These are phyloP conservation scores for Psidium friedrichsthalianum DNA, from an alignment of 345 rosid genomes.

Conservation along the genomic window DNA sequence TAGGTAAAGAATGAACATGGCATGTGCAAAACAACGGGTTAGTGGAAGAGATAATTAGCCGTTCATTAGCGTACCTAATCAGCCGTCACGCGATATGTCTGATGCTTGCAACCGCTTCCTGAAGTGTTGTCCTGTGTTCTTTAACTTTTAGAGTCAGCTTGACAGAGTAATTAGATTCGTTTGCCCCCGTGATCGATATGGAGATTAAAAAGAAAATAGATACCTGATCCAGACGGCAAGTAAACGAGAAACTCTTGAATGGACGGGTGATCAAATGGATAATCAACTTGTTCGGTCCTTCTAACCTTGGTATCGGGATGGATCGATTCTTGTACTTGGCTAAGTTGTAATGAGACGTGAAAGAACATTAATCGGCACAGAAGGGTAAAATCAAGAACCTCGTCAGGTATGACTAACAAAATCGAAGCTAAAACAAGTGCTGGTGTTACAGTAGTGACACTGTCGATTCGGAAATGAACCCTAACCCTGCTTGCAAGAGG, in stretches of 20 bases:
- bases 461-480: neutral
- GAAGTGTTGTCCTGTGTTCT: neutral
- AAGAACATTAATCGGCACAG: neutral
- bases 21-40: neutral
- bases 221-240: neutral
- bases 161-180: neutral
- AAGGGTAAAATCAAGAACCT: neutral
- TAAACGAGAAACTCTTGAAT: neutral
- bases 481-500: neutral
- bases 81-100: neutral
- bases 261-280: neutral
- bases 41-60: neutral
- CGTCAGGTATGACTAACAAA: neutral
- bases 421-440: neutral
- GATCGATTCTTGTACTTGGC: neutral
- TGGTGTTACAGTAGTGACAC: neutral
- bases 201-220: neutral
- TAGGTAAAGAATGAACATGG: neutral
- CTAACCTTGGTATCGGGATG: neutral
- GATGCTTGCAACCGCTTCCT: neutral
- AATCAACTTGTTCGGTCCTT: neutral
- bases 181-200: neutral
- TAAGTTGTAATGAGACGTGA: neutral
- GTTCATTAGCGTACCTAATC: neutral
- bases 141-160: neutral